Evolutionary conservation across 164 flowering plant species (phyloP), one percentile per base, ranked within the genome.

Genomic region (Kalanchoe fedtschenkoi): DNA sequence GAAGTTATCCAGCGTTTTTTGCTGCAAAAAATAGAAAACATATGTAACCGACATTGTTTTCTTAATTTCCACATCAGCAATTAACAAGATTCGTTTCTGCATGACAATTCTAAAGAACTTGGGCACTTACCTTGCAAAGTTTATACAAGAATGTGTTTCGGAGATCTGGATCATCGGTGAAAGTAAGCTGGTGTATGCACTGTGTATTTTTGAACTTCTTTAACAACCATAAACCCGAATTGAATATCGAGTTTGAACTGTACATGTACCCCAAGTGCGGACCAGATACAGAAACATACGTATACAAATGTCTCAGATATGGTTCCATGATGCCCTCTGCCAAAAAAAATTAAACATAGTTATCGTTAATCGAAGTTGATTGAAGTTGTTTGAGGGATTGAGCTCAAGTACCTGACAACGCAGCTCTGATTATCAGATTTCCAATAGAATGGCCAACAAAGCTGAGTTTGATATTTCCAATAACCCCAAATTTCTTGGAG

Each of bases 371-470:
- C 13, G 47, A 14, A 38, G 42, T 34, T 17, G 7, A 61, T 58
- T 46, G 44, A 10, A 43, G 26, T 30, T 54, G 46, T 60, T 47
- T 26, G n/a, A 22, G 70, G 30, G 53, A 9, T 29, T 33, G 26
- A 54, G 22, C 29, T 34, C 51, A 42, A n/a, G n/a, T 77, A 91
- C 99, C 97, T 64, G 93, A 71, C 69, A 95, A 69, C 65, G 99
- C 96, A 54, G 92, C 77, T 76, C 97, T 77, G 63, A 95, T 68
- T 24, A 95, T 95, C 58, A 95, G 61, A 51, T 95, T 95, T 69
- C 99, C 99, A 64, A 95, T 95, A 63, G 99, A 95, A 76, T 95
- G 99, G 63, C 99, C 99, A 41, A 91, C 99, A 81, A 95, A 95
- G 68, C 96, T 91, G 54, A 95, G 80, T 67, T 88, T 95, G 62